Base-by-base conservation (phyloP, 2,329 filamentous ascomycete species). In the Fusarium burgessii region DNA sequence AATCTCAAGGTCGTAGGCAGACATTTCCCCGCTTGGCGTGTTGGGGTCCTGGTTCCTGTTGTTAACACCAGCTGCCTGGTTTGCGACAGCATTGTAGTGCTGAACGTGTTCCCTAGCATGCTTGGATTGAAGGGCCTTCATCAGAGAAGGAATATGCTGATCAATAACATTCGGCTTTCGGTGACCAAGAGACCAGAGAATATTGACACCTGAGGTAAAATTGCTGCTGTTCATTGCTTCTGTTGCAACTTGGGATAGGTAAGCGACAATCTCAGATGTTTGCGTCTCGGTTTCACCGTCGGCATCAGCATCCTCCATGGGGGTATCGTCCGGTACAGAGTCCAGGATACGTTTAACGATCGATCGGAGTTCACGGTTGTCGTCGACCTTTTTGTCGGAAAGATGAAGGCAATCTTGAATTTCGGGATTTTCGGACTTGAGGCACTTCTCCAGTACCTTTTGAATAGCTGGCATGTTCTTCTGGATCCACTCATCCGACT, bases 41-140 rank as follows among this genome's bases (percentile, higher is more conserved):
- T 83, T 86, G 18, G 89, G 87, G 23, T 90, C 88, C 62, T 87
- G 86, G 47, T 81, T 81, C 36, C 82, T 83, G 35, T 83, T 69
- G 75, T 81, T 79, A 71, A 80, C 58, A 71, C 82, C 79, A 74
- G 80, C 78, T n/a, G 83, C 80, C 75, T 89, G 84, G 66, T 84
- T 86, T 66, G 86, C 85, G 52, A 88, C 80, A 10, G 87, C 85
- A 33, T 88, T 87, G 74, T 92, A 94, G 74, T 90, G 92, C 80
- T 85, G 93, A 79, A 99, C 92, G 80, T 99, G 96, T 71, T 99
- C 96, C 74, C 96, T 92, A 1, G 95, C 95, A 73, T 99, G 88
- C 81, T 98, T 98, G 52, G 90, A 89, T 74, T 97, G 95, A 74
- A 99, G 88, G 0, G 93, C 94, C 80, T 97, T 98, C 92, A 99